Conservation (phyloP, 2,329 filamentous ascomycete genomes). For the Aspergillus arachidicola region DNA sequence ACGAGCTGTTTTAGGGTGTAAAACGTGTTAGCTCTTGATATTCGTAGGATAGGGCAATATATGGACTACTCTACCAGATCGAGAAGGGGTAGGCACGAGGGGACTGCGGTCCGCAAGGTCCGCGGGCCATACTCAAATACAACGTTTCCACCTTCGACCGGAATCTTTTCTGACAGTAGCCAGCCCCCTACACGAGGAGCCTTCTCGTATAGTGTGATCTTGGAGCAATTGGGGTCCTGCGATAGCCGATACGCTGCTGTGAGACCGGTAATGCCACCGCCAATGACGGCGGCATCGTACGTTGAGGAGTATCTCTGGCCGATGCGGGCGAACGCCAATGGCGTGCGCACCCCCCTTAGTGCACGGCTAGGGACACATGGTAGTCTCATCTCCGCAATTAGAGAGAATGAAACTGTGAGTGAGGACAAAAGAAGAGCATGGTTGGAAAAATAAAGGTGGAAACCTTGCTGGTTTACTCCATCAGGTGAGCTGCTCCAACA, state of each 20-base stretch:
- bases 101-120: slow-evolving; percentile 63
- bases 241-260: slow-evolving; percentile 76
- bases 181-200: slow-evolving; percentile 75
- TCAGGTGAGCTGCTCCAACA: slow-evolving; percentile 2
- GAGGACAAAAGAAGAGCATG: slow-evolving; percentile 3
- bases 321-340: slow-evolving; percentile 20
- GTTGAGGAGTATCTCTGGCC: slow-evolving; percentile 28
- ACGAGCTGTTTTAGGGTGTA: slow-evolving; percentile 50
- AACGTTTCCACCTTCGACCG: slow-evolving; percentile 62
- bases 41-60: not conserved
- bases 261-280: slow-evolving; percentile 82
- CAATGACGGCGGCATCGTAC: slow-evolving; percentile 67
- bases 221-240: slow-evolving; percentile 65
- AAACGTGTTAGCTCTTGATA: not conserved
- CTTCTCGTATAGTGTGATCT: slow-evolving; percentile 81
- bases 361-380: slow-evolving; percentile 26
- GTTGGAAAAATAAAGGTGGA: not conserved
- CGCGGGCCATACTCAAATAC: slow-evolving; percentile 84
- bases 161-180: slow-evolving; percentile 69
- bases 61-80: slow-evolving; percentile 59
- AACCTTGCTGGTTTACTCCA: not conserved
- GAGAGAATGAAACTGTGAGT: slow-evolving; percentile 2
- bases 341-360: slow-evolving; percentile 21
- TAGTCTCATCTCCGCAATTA: slow-evolving; percentile 31
- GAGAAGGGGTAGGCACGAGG: slow-evolving; percentile 67